A percentile compares a stretch with the other conserved stretches of the same genome.
Conservation (phyloP, 345 rosid genomes). For the Rhodamnia argentea region DNA sequence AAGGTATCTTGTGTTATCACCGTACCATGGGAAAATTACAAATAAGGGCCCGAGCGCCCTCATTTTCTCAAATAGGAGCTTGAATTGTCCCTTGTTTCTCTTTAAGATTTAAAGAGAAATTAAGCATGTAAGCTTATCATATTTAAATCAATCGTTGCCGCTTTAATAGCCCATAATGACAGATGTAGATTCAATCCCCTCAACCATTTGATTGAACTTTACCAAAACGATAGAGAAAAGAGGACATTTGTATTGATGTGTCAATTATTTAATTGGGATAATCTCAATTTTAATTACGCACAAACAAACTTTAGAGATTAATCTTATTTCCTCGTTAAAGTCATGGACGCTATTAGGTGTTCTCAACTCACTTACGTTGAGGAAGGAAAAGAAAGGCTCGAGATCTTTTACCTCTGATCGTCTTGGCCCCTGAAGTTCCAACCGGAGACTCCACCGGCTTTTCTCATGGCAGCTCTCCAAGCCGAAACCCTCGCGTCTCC, state of each 20-base stretch:
- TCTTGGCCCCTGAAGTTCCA: neutral
- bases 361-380: neutral
- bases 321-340: neutral
- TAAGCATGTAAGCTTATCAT: neutral
- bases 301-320: neutral
- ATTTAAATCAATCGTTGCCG: no score
- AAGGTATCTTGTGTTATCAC: neutral
- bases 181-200: neutral
- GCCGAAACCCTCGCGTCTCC: neutral
- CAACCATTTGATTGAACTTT: neutral
- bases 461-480: constrained; percentile 13
- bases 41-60: no score
- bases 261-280: neutral
- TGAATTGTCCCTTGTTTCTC: no score
- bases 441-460: constrained; percentile 1
- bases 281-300: neutral
- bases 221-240: neutral
- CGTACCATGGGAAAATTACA: neutral
- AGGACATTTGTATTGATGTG: neutral
- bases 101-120: no score
- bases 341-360: neutral
- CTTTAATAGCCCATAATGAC: no score
- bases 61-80: no score
- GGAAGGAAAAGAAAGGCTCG: neutral
- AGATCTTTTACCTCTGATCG: neutral